Percentiles rank a stretch among this genome's conserved stretches.
Conservation (phyloP, 202 grass and related monocot genomes). For the Digitaria exilis region DNA sequence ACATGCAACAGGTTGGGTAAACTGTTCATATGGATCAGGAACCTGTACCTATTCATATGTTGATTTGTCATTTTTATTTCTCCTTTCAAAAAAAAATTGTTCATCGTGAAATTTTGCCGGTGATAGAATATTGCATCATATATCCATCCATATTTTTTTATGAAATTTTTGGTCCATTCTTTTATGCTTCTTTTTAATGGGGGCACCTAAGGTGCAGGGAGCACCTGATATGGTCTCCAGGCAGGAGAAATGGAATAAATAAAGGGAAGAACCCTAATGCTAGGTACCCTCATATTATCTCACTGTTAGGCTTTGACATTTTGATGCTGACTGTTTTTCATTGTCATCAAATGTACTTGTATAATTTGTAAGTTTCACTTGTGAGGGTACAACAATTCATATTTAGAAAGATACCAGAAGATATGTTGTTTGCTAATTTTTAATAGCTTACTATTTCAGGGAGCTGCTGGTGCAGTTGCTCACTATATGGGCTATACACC, state of each 20-base stretch:
- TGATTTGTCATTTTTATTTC: too few relatives aligned
- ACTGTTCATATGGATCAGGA: too few relatives aligned
- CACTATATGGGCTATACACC: conserved; percentile 83
- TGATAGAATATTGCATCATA: too few relatives aligned
- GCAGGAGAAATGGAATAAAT: neutral
- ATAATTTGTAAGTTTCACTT: conserved; percentile 32
- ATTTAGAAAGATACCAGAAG: conserved; percentile 21
- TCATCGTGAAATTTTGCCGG: too few relatives aligned
- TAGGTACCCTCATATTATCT: conserved; percentile 11
- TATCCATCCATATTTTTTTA: too few relatives aligned
- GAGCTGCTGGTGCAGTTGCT: conserved; percentile 69
- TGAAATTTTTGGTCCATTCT: too few relatives aligned
- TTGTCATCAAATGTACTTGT: conserved; percentile 10
- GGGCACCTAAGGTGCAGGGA: too few relatives aligned
- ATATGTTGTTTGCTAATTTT: conserved; percentile 44
- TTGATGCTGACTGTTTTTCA: conserved; percentile 10
- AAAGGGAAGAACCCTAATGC: neutral
- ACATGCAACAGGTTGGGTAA: too few relatives aligned
- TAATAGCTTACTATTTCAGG: conserved; percentile 61
- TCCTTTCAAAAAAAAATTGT: too few relatives aligned
- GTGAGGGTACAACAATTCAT: neutral
- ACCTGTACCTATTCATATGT: too few relatives aligned
- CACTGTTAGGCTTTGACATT: conserved; percentile 30
- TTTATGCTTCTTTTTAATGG: too few relatives aligned
- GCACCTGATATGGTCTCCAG: neutral